Percentiles rank a stretch among this genome's conserved stretches.
Conservation (phyloP, 2,329 filamentous ascomycete genomes). For the Bipolaris victoriae region DNA sequence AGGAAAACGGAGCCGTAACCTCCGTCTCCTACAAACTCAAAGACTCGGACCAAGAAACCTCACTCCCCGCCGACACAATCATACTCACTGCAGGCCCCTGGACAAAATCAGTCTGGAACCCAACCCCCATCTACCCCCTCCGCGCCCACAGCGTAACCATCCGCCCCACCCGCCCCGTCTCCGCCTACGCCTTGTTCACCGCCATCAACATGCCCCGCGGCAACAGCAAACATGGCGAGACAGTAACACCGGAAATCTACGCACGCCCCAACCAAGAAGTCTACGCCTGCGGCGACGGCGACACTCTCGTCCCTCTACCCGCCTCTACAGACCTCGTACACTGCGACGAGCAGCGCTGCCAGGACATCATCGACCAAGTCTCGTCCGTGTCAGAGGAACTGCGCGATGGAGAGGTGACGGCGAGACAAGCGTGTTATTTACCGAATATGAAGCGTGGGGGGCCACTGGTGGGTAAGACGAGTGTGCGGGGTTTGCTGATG, state of each 20-base stretch:
- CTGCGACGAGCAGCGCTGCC: constrained; percentile 76
- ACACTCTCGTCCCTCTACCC: constrained; percentile 76
- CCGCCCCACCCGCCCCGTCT: constrained; percentile 64
- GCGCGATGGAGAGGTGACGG: constrained; percentile 63
- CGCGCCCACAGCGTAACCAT: constrained; percentile 70
- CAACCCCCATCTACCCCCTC: constrained; percentile 64
- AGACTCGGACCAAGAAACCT: constrained; percentile 52
- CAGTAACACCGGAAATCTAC: constrained; percentile 90
- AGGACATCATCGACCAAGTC: constrained; percentile 85
- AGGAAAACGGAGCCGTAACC: constrained; percentile 61
- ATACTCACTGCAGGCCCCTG: constrained; percentile 68
- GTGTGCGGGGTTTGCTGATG: constrained; percentile 74
- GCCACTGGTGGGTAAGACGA: constrained; percentile 79
- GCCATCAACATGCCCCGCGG: constrained; percentile 75
- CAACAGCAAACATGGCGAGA: constrained; percentile 45
- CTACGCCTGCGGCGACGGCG: constrained; percentile 93
- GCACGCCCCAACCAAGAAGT: constrained; percentile 86
- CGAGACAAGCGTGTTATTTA: constrained; percentile 90
- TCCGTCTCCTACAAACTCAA: constrained; percentile 68
- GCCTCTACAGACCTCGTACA: constrained; percentile 75
- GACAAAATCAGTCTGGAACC: constrained; percentile 60
- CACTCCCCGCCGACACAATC: constrained; percentile 62
- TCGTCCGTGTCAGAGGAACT: constrained; percentile 60
- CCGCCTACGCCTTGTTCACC: constrained; percentile 82
- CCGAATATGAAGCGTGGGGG: constrained; percentile 73